phyloP scores from a whole-genome alignment of 2,329 filamentous ascomycete species.

The Calonectria hongkongensis region DNA sequence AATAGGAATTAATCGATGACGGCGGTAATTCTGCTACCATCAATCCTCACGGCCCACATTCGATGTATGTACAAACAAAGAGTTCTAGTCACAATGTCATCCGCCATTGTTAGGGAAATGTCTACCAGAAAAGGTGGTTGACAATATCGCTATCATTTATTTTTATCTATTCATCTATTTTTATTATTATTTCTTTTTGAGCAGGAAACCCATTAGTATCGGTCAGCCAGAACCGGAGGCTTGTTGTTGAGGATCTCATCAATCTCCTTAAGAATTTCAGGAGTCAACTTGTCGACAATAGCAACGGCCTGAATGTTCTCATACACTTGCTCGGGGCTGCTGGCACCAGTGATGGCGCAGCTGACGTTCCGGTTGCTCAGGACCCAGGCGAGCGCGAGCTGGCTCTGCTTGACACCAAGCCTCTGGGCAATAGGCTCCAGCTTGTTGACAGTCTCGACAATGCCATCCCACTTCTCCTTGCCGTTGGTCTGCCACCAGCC shows the following conservation, averaged over 20 bases:
- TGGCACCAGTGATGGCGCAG: slow-evolving; percentile 77
- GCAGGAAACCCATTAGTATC: slow-evolving; percentile 54
- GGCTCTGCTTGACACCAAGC: slow-evolving; percentile 74
- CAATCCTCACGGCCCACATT: too few relatives aligned
- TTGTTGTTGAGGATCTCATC: slow-evolving; percentile 76
- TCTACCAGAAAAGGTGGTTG: slow-evolving; percentile 41
- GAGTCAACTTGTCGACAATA: slow-evolving; percentile 73
- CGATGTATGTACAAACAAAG: too few relatives aligned
- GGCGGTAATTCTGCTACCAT: too few relatives aligned
- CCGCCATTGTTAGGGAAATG: too few relatives aligned
- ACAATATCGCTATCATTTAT: slow-evolving; percentile 37
- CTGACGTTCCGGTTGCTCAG: slow-evolving; percentile 77
- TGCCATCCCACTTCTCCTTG: slow-evolving; percentile 71
- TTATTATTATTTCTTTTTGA: not conserved
- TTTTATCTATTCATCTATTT: slow-evolving; percentile 10
- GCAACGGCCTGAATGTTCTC: slow-evolving; percentile 75
- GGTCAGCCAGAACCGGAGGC: slow-evolving; percentile 65
- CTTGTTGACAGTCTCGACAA: slow-evolving; percentile 76
- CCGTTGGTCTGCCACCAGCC: slow-evolving; percentile 71
- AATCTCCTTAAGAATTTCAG: slow-evolving; percentile 76
- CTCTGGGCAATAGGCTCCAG: slow-evolving; percentile 78
- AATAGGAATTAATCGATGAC: too few relatives aligned
- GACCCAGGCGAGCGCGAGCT: slow-evolving; percentile 77
- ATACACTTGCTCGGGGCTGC: slow-evolving; percentile 74
- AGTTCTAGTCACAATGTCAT: too few relatives aligned